Conservation (phyloP, 2,329 filamentous ascomycete species). For the Aspergillus versicolor region DNA sequence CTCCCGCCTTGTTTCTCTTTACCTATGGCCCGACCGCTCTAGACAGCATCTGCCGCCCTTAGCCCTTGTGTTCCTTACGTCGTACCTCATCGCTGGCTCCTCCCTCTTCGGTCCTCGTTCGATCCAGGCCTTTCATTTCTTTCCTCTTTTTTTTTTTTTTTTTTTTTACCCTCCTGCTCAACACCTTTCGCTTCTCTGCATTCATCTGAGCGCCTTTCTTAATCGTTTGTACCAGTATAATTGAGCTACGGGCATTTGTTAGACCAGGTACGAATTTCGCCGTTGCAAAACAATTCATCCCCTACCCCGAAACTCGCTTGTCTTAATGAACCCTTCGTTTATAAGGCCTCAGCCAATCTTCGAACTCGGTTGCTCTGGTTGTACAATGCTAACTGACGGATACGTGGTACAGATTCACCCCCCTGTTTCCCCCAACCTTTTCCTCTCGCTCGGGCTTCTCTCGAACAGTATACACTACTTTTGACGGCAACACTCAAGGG, state of each 20-base stretch:
- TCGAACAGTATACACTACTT: conserved; percentile 17
- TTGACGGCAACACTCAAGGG: conserved; percentile 6
- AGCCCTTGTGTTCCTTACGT: conserved; percentile 28
- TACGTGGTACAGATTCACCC: conserved; percentile 23
- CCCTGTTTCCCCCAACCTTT: conserved; percentile 20
- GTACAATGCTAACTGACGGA: conserved; percentile 27
- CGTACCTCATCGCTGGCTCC: conserved; percentile 28
- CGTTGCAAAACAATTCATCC: conserved; percentile 3
- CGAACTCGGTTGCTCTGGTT: conserved; percentile 14
- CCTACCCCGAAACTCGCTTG: conserved; percentile 7
- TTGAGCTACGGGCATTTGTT: conserved; percentile 27
- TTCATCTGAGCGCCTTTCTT: conserved; percentile 23
- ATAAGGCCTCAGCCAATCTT: conserved; percentile 13
- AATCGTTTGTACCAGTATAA: conserved; percentile 34
- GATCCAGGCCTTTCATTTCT: conserved; percentile 29
- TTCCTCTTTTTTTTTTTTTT: conserved; percentile 13
- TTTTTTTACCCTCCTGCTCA: conserved; percentile 17
- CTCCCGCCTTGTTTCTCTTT: conserved; percentile 15
- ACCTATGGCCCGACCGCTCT: conserved; percentile 34
- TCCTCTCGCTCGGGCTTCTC: conserved; percentile 18
- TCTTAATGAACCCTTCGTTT: conserved; percentile 8
- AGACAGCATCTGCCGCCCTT: conserved; percentile 27
- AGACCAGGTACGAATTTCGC: conserved; percentile 29
- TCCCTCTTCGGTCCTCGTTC: conserved; percentile 24
- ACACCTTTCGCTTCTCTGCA: conserved; percentile 25